phyloP scores from a whole-genome alignment of 768 basidiomycete genomes.

The Cystofilobasidium capitatum region DNA sequence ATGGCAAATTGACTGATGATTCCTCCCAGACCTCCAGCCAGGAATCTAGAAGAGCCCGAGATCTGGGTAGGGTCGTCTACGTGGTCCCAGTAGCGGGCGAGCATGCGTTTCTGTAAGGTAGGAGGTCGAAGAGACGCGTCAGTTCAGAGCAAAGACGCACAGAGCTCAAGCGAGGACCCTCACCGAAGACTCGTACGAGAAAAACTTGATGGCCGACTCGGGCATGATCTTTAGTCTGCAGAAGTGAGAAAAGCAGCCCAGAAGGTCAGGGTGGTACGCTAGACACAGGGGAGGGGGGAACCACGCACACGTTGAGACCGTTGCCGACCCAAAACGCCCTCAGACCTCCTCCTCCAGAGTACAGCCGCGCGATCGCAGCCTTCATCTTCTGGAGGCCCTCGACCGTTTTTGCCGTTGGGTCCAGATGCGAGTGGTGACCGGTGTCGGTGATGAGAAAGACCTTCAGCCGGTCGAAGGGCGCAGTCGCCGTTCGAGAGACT shows the following conservation, averaged over 20 bases:
- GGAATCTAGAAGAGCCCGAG: slow-evolving; percentile 80
- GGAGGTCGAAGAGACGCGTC: slow-evolving; percentile 7
- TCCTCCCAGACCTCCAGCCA: slow-evolving; percentile 94
- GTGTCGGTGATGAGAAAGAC: slow-evolving; percentile 77
- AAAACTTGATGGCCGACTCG: slow-evolving; percentile 98
- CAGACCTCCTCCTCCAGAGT: slow-evolving; percentile 70
- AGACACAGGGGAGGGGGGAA: not conserved
- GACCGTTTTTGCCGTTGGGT: not conserved
- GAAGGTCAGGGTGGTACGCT: not conserved
- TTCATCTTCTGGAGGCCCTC: slow-evolving; percentile 45
- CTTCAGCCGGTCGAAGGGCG: slow-evolving; percentile 93
- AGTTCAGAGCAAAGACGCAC: not conserved
- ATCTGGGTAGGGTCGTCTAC: slow-evolving; percentile 83
- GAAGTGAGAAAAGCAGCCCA: no score
- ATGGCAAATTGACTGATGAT: slow-evolving; percentile 66
- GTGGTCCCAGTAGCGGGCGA: slow-evolving; percentile 81
- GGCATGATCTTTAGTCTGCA: slow-evolving; percentile 27
- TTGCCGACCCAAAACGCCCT: slow-evolving; percentile 96
- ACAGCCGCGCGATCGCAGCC: slow-evolving; percentile 68
- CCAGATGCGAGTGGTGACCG: slow-evolving; percentile 9
- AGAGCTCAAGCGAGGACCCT: slow-evolving; percentile 35
- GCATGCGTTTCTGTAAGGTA: slow-evolving; percentile 69
- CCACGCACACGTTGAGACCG: slow-evolving; percentile 57
- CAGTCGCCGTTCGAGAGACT: slow-evolving; percentile 95
- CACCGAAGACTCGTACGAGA: slow-evolving; percentile 85